A percentile compares a stretch with the other conserved stretches of the same genome.
phyloP scores from a whole-genome alignment of 129 eudicot genomes.

The Helianthus tuberosus region DNA sequence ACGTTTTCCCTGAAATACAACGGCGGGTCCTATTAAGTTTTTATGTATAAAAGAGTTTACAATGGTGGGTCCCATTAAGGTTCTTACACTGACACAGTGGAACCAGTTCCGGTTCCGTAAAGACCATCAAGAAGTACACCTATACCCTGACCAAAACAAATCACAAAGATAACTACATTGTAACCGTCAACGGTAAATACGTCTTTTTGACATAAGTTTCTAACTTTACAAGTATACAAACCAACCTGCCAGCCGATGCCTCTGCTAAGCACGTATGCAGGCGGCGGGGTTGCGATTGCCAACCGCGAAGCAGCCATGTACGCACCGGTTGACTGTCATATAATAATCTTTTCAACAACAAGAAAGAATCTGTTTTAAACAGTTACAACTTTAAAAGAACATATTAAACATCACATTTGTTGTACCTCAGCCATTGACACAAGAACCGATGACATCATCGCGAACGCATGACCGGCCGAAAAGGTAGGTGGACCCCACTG shows the following conservation, averaged over 20 bases:
- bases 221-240: not conserved
- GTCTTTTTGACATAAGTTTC: constrained; percentile 4
- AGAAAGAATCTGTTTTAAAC: not conserved
- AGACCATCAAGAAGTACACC: constrained; percentile 94
- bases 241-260: constrained; percentile 99
- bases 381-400: not conserved
- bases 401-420: not conserved
- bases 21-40: not conserved
- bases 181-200: not conserved
- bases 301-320: constrained; percentile 97
- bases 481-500: constrained; percentile 99
- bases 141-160: constrained; percentile 66
- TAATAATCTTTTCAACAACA: not conserved
- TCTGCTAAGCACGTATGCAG: constrained; percentile 96
- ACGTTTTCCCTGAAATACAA: constrained; percentile 72
- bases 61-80: not conserved
- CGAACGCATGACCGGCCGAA: constrained; percentile 85
- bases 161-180: not conserved
- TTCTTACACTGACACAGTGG: constrained; percentile 95
- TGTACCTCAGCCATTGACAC: constrained; percentile 94
- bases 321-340: constrained; percentile 85
- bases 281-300: constrained; percentile 99
- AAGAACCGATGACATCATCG: constrained; percentile 98
- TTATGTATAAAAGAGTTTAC: not conserved
- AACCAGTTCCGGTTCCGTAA: constrained; percentile 87